Evolutionary conservation across 2,329 filamentous ascomycete genomes (phyloP).

Genomic region (Trichoderma arundinaceum): DNA sequence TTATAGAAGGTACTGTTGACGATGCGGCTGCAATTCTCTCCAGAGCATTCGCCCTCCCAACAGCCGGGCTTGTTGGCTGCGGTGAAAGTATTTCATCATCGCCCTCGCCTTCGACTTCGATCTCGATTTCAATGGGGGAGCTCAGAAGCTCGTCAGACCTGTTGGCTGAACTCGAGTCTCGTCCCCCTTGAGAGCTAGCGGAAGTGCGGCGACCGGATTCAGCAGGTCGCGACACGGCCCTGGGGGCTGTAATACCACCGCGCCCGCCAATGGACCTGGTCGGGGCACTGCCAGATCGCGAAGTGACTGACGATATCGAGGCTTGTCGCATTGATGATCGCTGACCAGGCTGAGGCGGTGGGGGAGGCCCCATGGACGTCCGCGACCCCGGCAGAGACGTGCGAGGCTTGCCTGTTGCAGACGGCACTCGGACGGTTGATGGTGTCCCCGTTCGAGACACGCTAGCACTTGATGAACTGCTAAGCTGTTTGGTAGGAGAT

Average conservation of each 20-base stretch:
- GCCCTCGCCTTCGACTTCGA: neutral
- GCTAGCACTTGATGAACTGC: conserved; percentile 62
- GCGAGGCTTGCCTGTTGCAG: conserved; percentile 57
- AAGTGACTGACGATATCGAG: conserved; percentile 50
- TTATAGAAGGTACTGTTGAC: conserved; percentile 40
- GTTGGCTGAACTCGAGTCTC: conserved; percentile 48
- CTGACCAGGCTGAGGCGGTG: conserved; percentile 55
- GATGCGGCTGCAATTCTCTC: conserved; percentile 56
- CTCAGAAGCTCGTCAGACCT: conserved; percentile 42
- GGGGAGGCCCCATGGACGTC: conserved; percentile 71
- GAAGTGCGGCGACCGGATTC: conserved; percentile 52
- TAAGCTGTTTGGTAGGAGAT: conserved; percentile 56
- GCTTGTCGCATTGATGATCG: conserved; percentile 50
- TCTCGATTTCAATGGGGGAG: conserved; percentile 58
- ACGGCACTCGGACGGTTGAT: conserved; percentile 57
- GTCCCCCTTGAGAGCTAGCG: conserved; percentile 53
- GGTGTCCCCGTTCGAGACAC: conserved; percentile 70
- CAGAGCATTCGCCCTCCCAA: conserved; percentile 56
- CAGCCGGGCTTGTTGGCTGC: conserved; percentile 57
- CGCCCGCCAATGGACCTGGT: conserved; percentile 50
- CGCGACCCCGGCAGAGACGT: conserved; percentile 60
- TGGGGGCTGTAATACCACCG: conserved; percentile 47
- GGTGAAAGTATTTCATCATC: conserved; percentile 55
- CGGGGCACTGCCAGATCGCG: conserved; percentile 43
- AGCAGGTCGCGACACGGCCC: conserved; percentile 45